Conservation (phyloP, 257 asterid genomes). For the Jaltomata sinuosa region DNA sequence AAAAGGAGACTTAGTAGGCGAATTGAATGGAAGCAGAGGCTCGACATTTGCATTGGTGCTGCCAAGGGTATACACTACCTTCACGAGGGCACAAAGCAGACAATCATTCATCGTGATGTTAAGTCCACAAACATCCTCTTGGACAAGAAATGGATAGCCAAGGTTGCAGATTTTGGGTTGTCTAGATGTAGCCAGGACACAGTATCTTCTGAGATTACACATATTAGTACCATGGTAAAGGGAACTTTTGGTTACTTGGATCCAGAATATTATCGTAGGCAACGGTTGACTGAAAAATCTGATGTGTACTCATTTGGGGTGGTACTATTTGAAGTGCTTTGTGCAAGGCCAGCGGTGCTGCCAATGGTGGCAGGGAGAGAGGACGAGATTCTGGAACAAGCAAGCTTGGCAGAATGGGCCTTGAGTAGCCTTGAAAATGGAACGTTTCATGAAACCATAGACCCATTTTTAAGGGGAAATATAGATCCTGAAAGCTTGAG, state of each 20-base stretch:
- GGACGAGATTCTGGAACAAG: conserved; percentile 13
- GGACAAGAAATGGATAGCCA: conserved; percentile 32
- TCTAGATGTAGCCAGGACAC: conserved; percentile 9
- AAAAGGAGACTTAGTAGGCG: conserved; percentile 16
- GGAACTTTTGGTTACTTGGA: neutral
- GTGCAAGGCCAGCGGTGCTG: neutral
- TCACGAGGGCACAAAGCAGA: conserved; percentile 31
- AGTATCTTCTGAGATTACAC: conserved; percentile 20
- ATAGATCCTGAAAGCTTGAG: conserved; percentile 24
- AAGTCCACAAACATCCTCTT: conserved; percentile 34
- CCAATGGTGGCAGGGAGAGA: neutral
- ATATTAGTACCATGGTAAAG: conserved; percentile 29
- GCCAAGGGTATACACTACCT: conserved; percentile 37
- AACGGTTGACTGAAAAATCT: conserved; percentile 24
- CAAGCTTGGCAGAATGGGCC: conserved; percentile 39
- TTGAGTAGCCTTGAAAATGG: conserved; percentile 16
- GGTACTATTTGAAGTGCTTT: conserved; percentile 14
- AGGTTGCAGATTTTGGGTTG: conserved; percentile 37
- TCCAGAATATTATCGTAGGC: neutral
- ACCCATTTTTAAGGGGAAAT: conserved; percentile 28
- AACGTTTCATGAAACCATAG: conserved; percentile 19
- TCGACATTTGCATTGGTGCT: conserved; percentile 26
- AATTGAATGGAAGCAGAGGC: neutral
- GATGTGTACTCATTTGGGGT: conserved; percentile 36
- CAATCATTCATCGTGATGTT: conserved; percentile 41